Evolutionary conservation across 202 grass and related monocot species (phyloP).

Genomic region (Panicum hallii): DNA sequence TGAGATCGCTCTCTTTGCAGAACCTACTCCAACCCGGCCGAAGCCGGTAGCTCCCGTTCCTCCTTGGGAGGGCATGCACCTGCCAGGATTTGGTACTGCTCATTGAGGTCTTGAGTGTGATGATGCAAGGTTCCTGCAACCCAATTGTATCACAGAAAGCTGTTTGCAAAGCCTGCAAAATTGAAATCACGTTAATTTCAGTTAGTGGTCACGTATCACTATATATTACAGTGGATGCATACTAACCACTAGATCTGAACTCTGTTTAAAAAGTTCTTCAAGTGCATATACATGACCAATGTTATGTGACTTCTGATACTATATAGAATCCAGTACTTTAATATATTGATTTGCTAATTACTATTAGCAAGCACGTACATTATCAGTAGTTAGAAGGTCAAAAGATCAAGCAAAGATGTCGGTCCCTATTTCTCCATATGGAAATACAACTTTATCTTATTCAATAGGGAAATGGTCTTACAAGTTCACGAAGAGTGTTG

Average conservation of each 20-base stretch:
- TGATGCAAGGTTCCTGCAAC: neutral
- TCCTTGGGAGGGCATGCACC: neutral
- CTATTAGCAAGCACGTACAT: neutral
- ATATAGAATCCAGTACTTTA: neutral
- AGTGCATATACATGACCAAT: neutral
- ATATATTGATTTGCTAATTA: neutral
- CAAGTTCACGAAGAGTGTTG: neutral
- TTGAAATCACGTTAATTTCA: neutral
- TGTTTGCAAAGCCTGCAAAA: neutral
- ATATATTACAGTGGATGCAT: neutral
- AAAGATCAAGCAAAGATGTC: neutral
- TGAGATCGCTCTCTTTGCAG: slow-evolving; percentile 18
- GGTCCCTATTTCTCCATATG: neutral
- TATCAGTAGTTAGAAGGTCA: neutral
- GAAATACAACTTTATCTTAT: neutral
- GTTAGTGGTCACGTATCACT: neutral
- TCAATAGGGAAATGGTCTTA: neutral
- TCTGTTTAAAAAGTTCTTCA: neutral
- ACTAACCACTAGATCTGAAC: neutral
- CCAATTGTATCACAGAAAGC: neutral
- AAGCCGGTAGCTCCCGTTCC: neutral
- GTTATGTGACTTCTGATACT: neutral
- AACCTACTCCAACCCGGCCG: slow-evolving; percentile 1
- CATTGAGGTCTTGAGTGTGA: slow-evolving; percentile 5
- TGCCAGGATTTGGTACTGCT: neutral